A percentile compares a stretch with the other conserved stretches of the same genome.
Conservation (phyloP, 192 early-diverging fungal genomes). For the Bifiguratus adelaidae region DNA sequence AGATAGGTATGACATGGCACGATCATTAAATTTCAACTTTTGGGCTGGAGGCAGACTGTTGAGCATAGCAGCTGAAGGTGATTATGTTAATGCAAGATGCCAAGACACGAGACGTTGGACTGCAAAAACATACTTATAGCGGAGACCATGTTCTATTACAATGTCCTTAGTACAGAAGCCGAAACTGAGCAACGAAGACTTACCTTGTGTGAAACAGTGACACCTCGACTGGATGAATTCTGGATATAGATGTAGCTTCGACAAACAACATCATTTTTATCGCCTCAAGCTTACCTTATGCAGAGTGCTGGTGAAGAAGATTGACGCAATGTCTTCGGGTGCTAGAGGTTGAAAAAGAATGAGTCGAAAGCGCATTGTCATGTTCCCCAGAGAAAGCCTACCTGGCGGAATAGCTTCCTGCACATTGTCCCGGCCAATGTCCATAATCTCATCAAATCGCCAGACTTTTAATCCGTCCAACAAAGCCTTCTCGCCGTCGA, state of each 20-base stretch:
- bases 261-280: too few species aligned
- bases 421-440: neutral
- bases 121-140: conserved; percentile 12
- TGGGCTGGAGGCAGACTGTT: conserved; percentile 15
- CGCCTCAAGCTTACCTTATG: conserved; percentile 10
- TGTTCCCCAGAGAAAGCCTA: too few species aligned
- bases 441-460: conserved; percentile 7
- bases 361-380: too few species aligned
- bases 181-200: neutral
- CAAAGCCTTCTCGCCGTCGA: too few species aligned
- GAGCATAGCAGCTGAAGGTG: conserved; percentile 13
- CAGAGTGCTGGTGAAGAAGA: conserved; percentile 8
- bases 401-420: too few species aligned
- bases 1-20: conserved; percentile 18
- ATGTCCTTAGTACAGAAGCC: neutral
- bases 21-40: conserved; percentile 16
- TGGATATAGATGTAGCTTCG: too few species aligned
- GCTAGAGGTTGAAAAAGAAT: neutral
- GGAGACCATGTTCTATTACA: conserved; percentile 14
- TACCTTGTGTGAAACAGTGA: conserved; percentile 23
- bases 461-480: conserved; percentile 4
- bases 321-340: conserved; percentile 11
- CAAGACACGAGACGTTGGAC: neutral
- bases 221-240: conserved; percentile 6
- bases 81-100: neutral